These are phyloP conservation scores for Gracilaria vermiculophylla DNA, from an alignment of 23 red algal species.

Conservation along the genomic window DNA sequence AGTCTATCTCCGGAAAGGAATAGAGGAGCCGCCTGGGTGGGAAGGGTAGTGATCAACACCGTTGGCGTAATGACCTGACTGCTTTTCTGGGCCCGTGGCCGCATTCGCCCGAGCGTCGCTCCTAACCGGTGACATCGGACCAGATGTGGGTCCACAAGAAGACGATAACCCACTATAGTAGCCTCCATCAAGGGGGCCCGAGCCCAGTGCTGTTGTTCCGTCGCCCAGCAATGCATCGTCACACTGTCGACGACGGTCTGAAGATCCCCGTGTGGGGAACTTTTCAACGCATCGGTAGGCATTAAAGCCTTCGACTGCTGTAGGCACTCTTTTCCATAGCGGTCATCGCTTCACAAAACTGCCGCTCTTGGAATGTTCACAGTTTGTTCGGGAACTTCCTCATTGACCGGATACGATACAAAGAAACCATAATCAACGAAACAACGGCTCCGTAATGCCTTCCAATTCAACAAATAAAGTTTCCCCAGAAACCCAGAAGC, in stretches of 20 bases:
- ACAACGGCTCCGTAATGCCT: slow-evolving; percentile 2
- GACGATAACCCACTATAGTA: background rate
- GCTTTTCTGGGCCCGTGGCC: background rate
- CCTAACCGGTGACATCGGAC: background rate
- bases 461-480: background rate
- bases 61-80: no score
- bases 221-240: background rate
- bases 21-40: background rate
- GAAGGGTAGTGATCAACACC: no score
- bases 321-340: no score
- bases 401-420: background rate
- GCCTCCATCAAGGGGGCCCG: background rate
- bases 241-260: background rate
- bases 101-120: background rate
- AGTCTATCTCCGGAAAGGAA: background rate
- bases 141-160: background rate
- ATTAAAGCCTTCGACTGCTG: no score
- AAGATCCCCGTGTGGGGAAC: background rate
- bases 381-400: no score
- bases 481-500: slow-evolving; percentile 1
- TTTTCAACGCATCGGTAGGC: no score
- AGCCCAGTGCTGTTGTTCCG: background rate
- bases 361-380: no score
- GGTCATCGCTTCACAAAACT: no score
- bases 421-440: background rate